Percentiles rank a stretch among this genome's conserved stretches.
These are phyloP conservation scores for Leucoagaricus sp. DNA, from an alignment of 1,284 basidiomycete species.

Conservation along the genomic window DNA sequence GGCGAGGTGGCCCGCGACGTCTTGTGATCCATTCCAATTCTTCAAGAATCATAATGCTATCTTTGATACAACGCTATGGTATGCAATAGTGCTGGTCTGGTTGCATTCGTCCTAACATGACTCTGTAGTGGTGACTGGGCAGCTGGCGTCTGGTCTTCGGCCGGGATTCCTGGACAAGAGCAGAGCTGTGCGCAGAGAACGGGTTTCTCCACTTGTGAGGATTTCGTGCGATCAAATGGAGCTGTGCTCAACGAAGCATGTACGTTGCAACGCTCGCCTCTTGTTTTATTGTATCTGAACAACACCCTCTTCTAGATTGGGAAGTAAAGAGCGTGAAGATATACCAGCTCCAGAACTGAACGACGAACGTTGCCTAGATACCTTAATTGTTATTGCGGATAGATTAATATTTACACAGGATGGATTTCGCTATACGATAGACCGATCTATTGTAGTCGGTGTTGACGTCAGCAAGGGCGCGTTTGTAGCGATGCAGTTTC, in stretches of 20 bases:
- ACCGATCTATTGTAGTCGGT: background rate
- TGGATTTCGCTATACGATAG: background rate
- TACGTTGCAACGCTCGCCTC: slow-evolving; percentile 43
- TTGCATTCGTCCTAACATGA: background rate
- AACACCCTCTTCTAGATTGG: slow-evolving; percentile 55
- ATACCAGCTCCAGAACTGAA: slow-evolving; percentile 41
- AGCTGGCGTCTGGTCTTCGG: slow-evolving; percentile 67
- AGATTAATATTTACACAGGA: background rate
- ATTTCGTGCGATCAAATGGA: slow-evolving; percentile 74
- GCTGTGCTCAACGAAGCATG: slow-evolving; percentile 77
- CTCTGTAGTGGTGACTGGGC: slow-evolving; percentile 83
- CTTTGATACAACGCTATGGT: slow-evolving; percentile 84
- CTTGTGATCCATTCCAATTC: slow-evolving; percentile 74
- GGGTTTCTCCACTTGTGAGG: slow-evolving; percentile 75
- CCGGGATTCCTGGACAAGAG: slow-evolving; percentile 77
- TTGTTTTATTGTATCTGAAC: slow-evolving; percentile 2
- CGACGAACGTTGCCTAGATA: background rate
- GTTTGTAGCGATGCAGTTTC: background rate
- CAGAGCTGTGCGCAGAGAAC: slow-evolving; percentile 83
- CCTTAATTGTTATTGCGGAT: background rate
- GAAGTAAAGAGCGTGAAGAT: slow-evolving; percentile 73
- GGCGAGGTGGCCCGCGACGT: slow-evolving; percentile 71
- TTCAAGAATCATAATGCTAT: slow-evolving; percentile 78
- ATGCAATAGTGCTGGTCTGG: slow-evolving; percentile 24
- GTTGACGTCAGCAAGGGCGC: background rate